phyloP scores from a whole-genome alignment of 192 early-diverging fungal genomes.

The Rhizophagus clarus region DNA sequence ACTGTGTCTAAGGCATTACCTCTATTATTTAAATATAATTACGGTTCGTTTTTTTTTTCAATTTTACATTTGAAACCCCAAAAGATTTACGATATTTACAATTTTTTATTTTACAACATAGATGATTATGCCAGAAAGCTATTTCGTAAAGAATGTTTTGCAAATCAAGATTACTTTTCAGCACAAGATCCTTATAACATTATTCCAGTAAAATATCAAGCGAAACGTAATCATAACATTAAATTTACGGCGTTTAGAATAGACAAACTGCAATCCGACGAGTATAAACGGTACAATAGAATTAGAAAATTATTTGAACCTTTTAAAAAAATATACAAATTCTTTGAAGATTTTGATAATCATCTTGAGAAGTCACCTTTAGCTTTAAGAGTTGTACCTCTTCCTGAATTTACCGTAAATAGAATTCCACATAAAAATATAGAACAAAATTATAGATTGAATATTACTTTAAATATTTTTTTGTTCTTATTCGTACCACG shows the following conservation, averaged over 20 bases:
- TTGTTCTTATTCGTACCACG: not conserved
- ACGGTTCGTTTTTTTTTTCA: too few species aligned
- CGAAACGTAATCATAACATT: not conserved
- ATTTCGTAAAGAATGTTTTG: too few species aligned
- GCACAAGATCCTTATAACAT: too few species aligned
- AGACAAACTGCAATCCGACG: not conserved
- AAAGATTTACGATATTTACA: too few species aligned
- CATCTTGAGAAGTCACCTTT: not conserved
- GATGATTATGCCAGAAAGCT: too few species aligned
- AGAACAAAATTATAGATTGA: not conserved
- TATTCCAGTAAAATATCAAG: too few species aligned
- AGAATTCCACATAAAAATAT: not conserved
- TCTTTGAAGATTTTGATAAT: not conserved
- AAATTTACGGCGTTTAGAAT: not conserved
- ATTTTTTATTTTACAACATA: too few species aligned
- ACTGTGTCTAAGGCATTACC: too few species aligned
- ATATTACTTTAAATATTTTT: not conserved
- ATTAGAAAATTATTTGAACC: not conserved
- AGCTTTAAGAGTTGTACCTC: not conserved
- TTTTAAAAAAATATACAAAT: not conserved
- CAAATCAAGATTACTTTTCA: too few species aligned
- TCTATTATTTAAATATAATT: too few species aligned
- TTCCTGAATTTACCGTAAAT: not conserved
- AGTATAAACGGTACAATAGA: not conserved
- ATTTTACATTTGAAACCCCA: too few species aligned